These are phyloP conservation scores for Melampsora americana DNA, from an alignment of 1,284 basidiomycete species.

Conservation along the genomic window DNA sequence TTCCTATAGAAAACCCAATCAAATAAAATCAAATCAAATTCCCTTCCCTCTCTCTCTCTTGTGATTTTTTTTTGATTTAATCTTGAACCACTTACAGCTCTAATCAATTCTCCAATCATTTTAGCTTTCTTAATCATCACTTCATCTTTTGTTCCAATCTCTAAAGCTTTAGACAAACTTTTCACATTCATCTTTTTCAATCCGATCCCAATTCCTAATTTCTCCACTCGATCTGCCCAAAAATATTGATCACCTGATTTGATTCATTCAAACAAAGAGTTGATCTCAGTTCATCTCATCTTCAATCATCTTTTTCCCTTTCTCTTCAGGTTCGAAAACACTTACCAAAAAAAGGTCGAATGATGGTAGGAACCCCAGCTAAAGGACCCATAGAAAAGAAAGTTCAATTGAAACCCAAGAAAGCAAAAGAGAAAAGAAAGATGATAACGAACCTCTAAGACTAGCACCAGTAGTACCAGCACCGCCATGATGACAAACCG, in stretches of 20 bases:
- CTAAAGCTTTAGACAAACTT: constrained; percentile 70
- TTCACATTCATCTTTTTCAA: constrained; percentile 74
- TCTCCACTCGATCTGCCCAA: constrained; percentile 63
- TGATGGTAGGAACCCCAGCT: constrained; percentile 89
- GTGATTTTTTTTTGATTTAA: neutral
- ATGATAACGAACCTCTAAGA: constrained; percentile 66
- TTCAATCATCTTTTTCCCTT: constrained; percentile 59
- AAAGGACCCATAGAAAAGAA: constrained; percentile 57
- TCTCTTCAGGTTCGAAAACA: constrained; percentile 50
- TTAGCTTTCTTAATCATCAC: constrained; percentile 83
- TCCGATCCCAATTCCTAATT: constrained; percentile 75
- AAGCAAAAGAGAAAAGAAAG: neutral
- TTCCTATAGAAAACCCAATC: constrained; percentile 45
- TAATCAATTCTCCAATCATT: constrained; percentile 75
- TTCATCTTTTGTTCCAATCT: constrained; percentile 74
- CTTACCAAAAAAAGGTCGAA: constrained; percentile 96
- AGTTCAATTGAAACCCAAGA: constrained; percentile 13
- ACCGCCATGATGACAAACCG: constrained; percentile 94
- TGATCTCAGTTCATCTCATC: neutral
- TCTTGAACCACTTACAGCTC: constrained; percentile 54
- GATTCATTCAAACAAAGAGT: neutral
- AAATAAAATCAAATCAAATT: too few relatives aligned
- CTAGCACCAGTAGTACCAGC: constrained; percentile 94
- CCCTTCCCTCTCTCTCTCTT: too few relatives aligned
- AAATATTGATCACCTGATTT: constrained; percentile 72